A percentile compares a stretch with the other conserved stretches of the same genome.
These are phyloP conservation scores for Monilinia fructicola DNA, from an alignment of 2,329 filamentous ascomycete species.

Conservation along the genomic window DNA sequence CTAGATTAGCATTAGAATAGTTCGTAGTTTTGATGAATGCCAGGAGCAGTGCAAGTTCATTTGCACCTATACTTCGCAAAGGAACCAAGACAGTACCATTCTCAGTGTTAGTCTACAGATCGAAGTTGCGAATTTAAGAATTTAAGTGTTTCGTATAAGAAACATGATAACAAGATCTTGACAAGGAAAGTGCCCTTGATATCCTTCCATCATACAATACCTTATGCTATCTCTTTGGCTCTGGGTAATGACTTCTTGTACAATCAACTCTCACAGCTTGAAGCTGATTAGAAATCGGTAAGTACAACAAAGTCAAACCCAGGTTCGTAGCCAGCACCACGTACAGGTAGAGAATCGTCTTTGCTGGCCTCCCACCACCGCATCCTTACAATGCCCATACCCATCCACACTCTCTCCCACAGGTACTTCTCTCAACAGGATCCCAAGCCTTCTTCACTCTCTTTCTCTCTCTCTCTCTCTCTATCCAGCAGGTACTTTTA, in stretches of 20 bases:
- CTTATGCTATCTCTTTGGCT: slow-evolving; percentile 10
- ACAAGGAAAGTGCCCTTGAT: too few relatives aligned
- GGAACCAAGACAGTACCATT: too few relatives aligned
- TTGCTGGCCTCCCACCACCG: slow-evolving; percentile 13
- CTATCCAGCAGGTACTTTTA: not conserved
- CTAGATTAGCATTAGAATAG: too few relatives aligned
- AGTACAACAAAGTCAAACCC: not conserved
- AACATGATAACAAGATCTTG: too few relatives aligned
- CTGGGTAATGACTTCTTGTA: not conserved
- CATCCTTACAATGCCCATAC: not conserved
- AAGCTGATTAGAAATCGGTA: not conserved
- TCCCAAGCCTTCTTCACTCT: not conserved
- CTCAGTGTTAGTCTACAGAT: too few relatives aligned
- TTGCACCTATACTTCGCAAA: too few relatives aligned
- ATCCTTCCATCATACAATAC: not conserved
- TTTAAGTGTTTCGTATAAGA: too few relatives aligned
- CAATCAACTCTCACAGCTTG: not conserved
- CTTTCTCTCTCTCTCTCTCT: not conserved
- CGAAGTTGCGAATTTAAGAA: too few relatives aligned
- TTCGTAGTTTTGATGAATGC: too few relatives aligned
- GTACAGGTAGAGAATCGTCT: slow-evolving; percentile 14
- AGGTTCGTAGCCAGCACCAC: slow-evolving; percentile 16
- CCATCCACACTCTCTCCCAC: not conserved
- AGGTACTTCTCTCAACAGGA: not conserved
- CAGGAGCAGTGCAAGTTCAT: too few relatives aligned